Conservation (phyloP, 148 eudicot genomes). For the Spergularia marina region DNA sequence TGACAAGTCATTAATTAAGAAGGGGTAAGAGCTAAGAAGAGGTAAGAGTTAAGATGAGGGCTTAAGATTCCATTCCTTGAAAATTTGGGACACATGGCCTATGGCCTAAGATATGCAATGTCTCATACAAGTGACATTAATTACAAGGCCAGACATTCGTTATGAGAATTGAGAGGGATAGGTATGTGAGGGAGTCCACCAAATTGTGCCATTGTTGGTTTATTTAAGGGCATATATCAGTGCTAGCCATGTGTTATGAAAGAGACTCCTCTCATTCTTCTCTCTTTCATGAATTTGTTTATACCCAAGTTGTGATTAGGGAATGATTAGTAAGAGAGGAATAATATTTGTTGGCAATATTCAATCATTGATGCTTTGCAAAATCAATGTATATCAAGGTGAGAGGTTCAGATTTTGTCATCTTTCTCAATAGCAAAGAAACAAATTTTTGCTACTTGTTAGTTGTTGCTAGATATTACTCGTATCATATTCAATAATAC, state of each 20-base stretch:
- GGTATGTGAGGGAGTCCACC: not conserved
- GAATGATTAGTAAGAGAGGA: constrained; percentile 21
- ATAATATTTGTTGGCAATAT: constrained; percentile 31
- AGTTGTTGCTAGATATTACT: no score
- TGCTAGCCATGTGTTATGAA: constrained; percentile 28
- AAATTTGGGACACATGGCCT: constrained; percentile 7
- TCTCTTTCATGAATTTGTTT: not conserved
- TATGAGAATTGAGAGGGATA: no score
- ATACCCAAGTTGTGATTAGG: constrained; percentile 20
- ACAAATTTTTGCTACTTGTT: no score
- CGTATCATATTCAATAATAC: no score
- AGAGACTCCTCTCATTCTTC: not conserved
- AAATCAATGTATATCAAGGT: constrained; percentile 20
- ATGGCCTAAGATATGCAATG: not conserved
- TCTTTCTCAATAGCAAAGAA: not conserved
- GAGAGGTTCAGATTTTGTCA: constrained; percentile 21
- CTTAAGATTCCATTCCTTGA: not conserved
- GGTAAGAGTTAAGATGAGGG: no score
- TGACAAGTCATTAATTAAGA: no score
- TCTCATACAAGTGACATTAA: not conserved
- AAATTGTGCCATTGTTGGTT: constrained; percentile 1
- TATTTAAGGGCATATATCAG: constrained; percentile 1
- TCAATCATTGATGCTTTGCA: constrained; percentile 22
- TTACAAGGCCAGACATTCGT: constrained; percentile 14
- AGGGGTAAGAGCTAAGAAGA: no score